phyloP scores from a whole-genome alignment of 2,329 filamentous ascomycete genomes.

The Neospermospora avenae region DNA sequence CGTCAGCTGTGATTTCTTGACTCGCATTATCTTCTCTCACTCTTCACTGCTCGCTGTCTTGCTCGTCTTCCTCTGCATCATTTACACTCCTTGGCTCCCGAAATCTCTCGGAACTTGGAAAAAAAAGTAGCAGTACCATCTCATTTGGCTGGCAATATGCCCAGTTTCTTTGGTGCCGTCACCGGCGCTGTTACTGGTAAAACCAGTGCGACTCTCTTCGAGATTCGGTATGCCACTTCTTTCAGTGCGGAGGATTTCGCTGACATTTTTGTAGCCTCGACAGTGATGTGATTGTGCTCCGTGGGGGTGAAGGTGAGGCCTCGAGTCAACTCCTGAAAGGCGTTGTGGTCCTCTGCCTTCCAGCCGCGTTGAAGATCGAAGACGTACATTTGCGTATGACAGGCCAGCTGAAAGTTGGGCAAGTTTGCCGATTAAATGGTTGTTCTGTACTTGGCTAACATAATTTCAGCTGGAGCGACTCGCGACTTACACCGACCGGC shows the following conservation, averaged over 20 bases:
- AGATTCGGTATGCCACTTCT: slow-evolving; percentile 35
- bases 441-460: slow-evolving; percentile 6
- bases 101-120: too few species aligned
- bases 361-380: slow-evolving; percentile 65
- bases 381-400: slow-evolving; percentile 70
- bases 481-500: slow-evolving; percentile 52
- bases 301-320: slow-evolving; percentile 71
- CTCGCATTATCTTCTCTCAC: slow-evolving; percentile 5
- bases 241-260: slow-evolving; percentile 9
- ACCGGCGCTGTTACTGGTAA: slow-evolving; percentile 33
- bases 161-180: slow-evolving; percentile 35
- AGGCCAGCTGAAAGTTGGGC: slow-evolving; percentile 67
- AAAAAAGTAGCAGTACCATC: not conserved
- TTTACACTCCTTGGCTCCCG: not conserved
- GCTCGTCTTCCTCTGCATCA: not conserved
- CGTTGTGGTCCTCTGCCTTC: slow-evolving; percentile 69
- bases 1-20: slow-evolving; percentile 8
- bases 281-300: slow-evolving; percentile 75
- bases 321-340: slow-evolving; percentile 73
- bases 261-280: slow-evolving; percentile 55
- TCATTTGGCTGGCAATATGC: slow-evolving; percentile 27
- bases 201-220: slow-evolving; percentile 36
- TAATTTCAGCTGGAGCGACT: slow-evolving; percentile 47
- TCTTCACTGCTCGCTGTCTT: not conserved
- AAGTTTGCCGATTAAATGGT: slow-evolving; percentile 37